Conservation (phyloP, 768 basidiomycete genomes). For the Hericium rajendrae region DNA sequence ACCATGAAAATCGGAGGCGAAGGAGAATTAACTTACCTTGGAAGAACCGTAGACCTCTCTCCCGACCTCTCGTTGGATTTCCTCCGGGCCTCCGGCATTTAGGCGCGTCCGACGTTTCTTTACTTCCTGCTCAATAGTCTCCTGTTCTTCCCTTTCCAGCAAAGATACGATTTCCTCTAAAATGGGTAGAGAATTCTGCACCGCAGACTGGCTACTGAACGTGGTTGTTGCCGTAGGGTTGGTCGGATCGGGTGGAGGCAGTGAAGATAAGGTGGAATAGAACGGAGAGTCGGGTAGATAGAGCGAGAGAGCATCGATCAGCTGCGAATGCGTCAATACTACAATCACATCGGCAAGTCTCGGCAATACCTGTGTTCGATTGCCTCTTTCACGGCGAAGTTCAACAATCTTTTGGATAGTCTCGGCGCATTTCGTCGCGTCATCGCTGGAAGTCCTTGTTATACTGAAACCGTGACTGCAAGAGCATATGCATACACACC, state of each 20-base stretch:
- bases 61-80: constrained; percentile 53
- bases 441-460: constrained; percentile 20
- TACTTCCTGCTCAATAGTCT: constrained; percentile 53
- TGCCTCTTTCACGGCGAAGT: constrained; percentile 50
- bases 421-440: constrained; percentile 74
- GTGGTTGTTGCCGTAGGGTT: constrained; percentile 57
- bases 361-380: constrained; percentile 40
- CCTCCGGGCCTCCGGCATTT: constrained; percentile 50
- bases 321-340: constrained; percentile 28
- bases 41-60: constrained; percentile 56
- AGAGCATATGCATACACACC: constrained; percentile 31
- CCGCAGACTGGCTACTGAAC: constrained; percentile 44
- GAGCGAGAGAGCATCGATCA: constrained; percentile 55
- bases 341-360: neutral
- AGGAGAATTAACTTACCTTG: constrained; percentile 30
- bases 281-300: constrained; percentile 68
- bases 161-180: constrained; percentile 64
- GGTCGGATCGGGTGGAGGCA: constrained; percentile 73
- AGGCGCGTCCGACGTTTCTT: constrained; percentile 72
- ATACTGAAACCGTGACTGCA: neutral
- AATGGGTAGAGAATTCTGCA: constrained; percentile 61
- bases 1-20: constrained; percentile 1
- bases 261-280: constrained; percentile 47
- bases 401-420: constrained; percentile 68
- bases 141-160: constrained; percentile 54